A percentile compares a stretch with the other conserved stretches of the same genome.
Evolutionary conservation across 306 rosid species (phyloP).

Genomic region (Macrotyloma uniflorum): DNA sequence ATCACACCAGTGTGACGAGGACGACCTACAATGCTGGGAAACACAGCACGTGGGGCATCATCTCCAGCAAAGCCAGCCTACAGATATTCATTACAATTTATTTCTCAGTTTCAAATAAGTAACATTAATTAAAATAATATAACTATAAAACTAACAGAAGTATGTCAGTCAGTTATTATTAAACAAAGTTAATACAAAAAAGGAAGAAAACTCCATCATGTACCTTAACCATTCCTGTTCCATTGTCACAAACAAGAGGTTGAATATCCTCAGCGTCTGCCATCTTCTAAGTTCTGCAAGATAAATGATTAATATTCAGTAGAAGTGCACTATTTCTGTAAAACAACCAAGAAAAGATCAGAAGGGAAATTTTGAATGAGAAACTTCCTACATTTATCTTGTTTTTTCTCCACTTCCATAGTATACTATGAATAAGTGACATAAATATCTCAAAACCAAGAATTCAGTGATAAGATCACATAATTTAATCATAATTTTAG

Average conservation of each 20-base stretch:
- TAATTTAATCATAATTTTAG: slow-evolving; percentile 5
- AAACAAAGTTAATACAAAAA: not conserved
- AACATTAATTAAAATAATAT: slow-evolving; percentile 7
- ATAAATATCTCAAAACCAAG: not conserved
- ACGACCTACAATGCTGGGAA: slow-evolving; percentile 98
- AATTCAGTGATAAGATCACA: not conserved
- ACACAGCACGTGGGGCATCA: slow-evolving; percentile 99
- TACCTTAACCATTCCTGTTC: slow-evolving; percentile 99
- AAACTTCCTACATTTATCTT: not conserved
- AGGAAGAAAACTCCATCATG: not conserved
- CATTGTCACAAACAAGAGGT: slow-evolving; percentile 99
- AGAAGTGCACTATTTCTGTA: not conserved
- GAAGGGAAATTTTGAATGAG: not conserved
- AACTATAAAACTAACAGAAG: slow-evolving; percentile 11
- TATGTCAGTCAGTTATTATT: not conserved
- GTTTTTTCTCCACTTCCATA: slow-evolving; percentile 2
- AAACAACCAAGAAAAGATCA: not conserved
- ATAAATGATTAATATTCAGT: slow-evolving; percentile 24
- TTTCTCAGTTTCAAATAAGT: slow-evolving; percentile 17
- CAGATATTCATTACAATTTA: slow-evolving; percentile 19
- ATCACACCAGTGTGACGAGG: slow-evolving; percentile 99
- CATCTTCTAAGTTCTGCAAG: slow-evolving; percentile 67
- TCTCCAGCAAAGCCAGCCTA: slow-evolving; percentile 99
- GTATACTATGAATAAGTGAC: not conserved
- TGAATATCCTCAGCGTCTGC: slow-evolving; percentile 97